Base-by-base conservation (phyloP, 2,329 filamentous ascomycete species). In the Aphanoascus verrucosus region DNA sequence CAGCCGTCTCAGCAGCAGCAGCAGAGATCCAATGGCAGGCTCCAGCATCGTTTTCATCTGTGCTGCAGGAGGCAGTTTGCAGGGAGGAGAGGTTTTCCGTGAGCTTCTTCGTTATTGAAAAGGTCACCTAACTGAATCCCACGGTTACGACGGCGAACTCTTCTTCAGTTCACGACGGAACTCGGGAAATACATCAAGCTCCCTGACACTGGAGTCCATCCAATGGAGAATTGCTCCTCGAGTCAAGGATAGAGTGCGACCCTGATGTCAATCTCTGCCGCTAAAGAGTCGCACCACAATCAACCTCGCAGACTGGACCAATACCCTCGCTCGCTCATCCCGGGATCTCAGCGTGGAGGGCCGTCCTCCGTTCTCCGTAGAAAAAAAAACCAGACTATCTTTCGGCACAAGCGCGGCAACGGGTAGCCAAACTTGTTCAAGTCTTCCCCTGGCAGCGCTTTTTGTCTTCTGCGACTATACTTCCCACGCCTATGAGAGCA, bases 221-320 rank as follows among this genome's bases (percentile, higher is more conserved):
- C 49, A 43, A 51, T 43, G 15, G 28, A 8, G 2, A 17, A 23
- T 31, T 20, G 17, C 17, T 20, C 17, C 19, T 8, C 6, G 9
- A 12, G 28, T 34, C 49, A 44, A 37, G 49, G 49, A 51, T 51
- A 5, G 15, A 35, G 40, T 51, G 19, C 40, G 49, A 51, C 49
- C 38, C 43, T 43, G 41, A 44, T 51, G 49, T 43, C 49, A 51
- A 51, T 51, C 49, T 51, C 38, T 34, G 20, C 49, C 49, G 31
- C 41, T 32, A 35, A 28, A 37, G 31, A 35, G 40, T 40, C 40
- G 42, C 48, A 35, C 49, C 15, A 20, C 38, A 51, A 43, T 43
- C 49, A 51, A 37, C 38, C 17, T 51, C 43, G 38, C 38, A 43
- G 28, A 37, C 49, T 51, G 35, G 31, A 8, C 40, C 49, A 20